Percentiles rank a stretch among this genome's conserved stretches.
Conservation (phyloP, 2,329 filamentous ascomycete genomes). For the Alternaria solani region DNA sequence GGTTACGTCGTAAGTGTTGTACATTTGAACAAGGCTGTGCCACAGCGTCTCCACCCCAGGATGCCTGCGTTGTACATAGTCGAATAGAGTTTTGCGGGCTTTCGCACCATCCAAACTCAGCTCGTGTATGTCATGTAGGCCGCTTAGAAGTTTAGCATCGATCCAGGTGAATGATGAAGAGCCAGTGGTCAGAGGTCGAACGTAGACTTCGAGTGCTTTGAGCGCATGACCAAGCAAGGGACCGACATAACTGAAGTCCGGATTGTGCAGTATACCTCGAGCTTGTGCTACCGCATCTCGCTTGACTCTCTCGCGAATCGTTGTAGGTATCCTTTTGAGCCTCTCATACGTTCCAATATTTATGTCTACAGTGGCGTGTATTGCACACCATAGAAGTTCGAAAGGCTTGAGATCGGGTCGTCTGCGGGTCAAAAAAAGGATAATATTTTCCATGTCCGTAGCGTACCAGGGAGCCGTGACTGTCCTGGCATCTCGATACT, state of each 20-base stretch:
- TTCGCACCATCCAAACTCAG: background rate
- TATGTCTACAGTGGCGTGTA: background rate
- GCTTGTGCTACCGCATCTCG: background rate
- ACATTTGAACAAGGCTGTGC: background rate
- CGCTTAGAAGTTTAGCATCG: background rate
- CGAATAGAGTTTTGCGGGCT: constrained; percentile 1
- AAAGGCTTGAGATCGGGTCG: background rate
- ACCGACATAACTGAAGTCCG: background rate
- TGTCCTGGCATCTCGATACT: background rate
- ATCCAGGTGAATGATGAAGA: background rate
- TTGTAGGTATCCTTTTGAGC: background rate
- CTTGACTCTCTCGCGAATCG: background rate
- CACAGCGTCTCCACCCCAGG: background rate
- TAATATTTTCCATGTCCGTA: background rate
- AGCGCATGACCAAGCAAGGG: background rate
- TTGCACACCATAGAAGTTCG: constrained; percentile 1
- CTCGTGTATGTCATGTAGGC: background rate
- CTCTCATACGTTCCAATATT: background rate
- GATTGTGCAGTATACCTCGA: background rate
- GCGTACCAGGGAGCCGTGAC: background rate
- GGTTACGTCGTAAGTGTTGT: background rate
- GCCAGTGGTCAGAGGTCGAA: background rate
- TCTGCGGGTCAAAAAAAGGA: background rate
- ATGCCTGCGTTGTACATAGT: constrained; percentile 2
- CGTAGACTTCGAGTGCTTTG: background rate